Base-by-base conservation (phyloP, 768 basidiomycete genomes). In the Lactarius sp. region DNA sequence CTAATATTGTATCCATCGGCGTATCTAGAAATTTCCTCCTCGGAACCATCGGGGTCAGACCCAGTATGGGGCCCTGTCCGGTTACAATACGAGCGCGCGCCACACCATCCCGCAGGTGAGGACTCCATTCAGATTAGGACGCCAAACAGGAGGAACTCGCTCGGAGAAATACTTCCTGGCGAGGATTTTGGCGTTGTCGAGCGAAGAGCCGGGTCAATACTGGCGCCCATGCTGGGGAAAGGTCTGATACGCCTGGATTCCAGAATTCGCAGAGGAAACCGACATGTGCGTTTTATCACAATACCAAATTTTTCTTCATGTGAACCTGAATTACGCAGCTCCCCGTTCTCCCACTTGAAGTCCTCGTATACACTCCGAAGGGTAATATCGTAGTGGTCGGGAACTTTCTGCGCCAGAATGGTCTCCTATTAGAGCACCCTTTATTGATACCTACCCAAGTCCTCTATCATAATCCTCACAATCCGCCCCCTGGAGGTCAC, bases 281-380 rank as follows among this genome's bases (percentile, higher is more conserved):
- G 80, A 51, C 83, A 81, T 71, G 90, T 90, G 77, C 75, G 85
- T 74, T 52, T 63, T 67, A n/a, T 58, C 62, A 56, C 14, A 61
- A 67, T 67, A 16, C 69, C 53, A 52, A 39, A 55, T 18, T 14
- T 55, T 55, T 59, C 68, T 68, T 56, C 37, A 61, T 70, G 66
- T 65, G 44, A 69, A 55, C 63, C 31, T 59, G 13, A 54, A 44
- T 60, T 37, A 56, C 64, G 10, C 74, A 95, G 92, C 80, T 90
- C 57, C 89, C 90, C 53, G 90, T 94, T 59, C 79, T 96, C 51
- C 84, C 87, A 22, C 79, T 98, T 18, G 88, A 89, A 71, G 82
- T 97, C 74, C 83, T 97, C 44, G 85, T 98, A 36, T 96, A 90
- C 75, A 96, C 96, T 6, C 92, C 93, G 5, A 97, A 96, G 73